Base-by-base conservation (phyloP, 2,329 filamentous ascomycete species). In the Epichloe coenophiala region DNA sequence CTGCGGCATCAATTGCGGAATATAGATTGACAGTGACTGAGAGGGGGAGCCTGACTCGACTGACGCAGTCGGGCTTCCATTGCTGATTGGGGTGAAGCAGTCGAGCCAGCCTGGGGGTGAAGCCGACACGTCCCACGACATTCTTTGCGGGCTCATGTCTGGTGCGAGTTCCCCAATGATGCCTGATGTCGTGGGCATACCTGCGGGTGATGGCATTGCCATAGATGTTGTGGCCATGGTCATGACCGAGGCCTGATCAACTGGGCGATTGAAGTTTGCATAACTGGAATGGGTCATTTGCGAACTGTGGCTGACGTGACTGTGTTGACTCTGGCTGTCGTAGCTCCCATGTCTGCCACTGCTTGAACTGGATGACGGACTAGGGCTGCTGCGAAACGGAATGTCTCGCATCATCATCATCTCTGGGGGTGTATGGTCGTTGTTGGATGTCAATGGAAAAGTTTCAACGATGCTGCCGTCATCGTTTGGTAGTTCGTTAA, bases 1-100 rank as follows among this genome's bases (percentile, higher is more conserved):
- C 48, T 65, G 61, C 12, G 64, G 64, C 11, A 64, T 52, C 17
- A 64, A 35, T 31, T 60, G 61, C 12, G 61, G 62, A 2, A 63
- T 53, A 45, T 64, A 64, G 15, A 63, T 46, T 2, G 59, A 62
- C 37, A 65, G 55, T 2, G 60, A 58, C 12, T 45, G 52, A 4
- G 19, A 39, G 55, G 49, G 4, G 46, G 55, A 49, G 3, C 45
- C 45, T 3, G 54, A 56, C 15, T 60, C 57, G 27, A 56, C 27
- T 15, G 57, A 57, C 2, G 58, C 55, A n/a, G 53, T 50, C 3
- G 61, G 54, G 43, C 58, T 59, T 40, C 52, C 57, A 38, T 54
- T 57, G 53, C 61, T 61, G 44, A 54, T 48, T 21, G 59, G 56
- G n/a, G 58, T 59, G 17, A 58, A 44, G 17, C 56, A 42, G 11